Evolutionary conservation across 345 rosid species (phyloP), one percentile per base, ranked within the genome.

Genomic region (Rhizophora apiculata): DNA sequence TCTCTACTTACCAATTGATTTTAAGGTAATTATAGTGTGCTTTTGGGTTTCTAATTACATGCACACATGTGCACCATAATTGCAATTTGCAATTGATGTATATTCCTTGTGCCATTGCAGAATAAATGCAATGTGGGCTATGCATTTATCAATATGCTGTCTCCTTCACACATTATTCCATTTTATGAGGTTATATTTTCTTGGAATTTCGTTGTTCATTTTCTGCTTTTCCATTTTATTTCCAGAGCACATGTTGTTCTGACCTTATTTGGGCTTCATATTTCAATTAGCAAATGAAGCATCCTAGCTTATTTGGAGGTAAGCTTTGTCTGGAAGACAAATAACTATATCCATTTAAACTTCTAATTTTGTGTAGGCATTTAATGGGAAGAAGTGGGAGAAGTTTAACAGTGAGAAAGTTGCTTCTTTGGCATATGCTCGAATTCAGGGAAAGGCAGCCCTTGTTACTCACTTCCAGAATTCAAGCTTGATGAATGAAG

Each of bases 101-200:
- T 61, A 67, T 58, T 69, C 48, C 13, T 56, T 67, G 22, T 72
- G 1, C 71, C 58, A 70, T 62, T 87, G 86, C 96, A 95, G 97
- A 95, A 95, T 82, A 95, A 95, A 67, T 95, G 99, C 83, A 95
- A 95, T 67, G 97, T 90, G 84, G 99, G 99, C 37, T 87, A 95
- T 43, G 99, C 99, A 24, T 94, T 95, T 71, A 84, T 92, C 84
- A 95, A 95, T 70, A 87, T 95, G 97, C 73, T 86, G 63, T 92
- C 96, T 73, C 93, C 99, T 29, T 78, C 87, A 18, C 96, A 85
- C 81, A 92, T 95, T 32, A 81, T 92, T 76, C 83, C 99, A 70
- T 89, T 95, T 83, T 88, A 85, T 32, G 81, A 94, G 98, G 98
- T 94, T 48, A 24, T 39, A 21, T 37, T 52, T 62, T 30, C 63